phyloP scores from a whole-genome alignment of 495 filamentous ascomycete genomes.

The Hypoxylon fuscum region DNA sequence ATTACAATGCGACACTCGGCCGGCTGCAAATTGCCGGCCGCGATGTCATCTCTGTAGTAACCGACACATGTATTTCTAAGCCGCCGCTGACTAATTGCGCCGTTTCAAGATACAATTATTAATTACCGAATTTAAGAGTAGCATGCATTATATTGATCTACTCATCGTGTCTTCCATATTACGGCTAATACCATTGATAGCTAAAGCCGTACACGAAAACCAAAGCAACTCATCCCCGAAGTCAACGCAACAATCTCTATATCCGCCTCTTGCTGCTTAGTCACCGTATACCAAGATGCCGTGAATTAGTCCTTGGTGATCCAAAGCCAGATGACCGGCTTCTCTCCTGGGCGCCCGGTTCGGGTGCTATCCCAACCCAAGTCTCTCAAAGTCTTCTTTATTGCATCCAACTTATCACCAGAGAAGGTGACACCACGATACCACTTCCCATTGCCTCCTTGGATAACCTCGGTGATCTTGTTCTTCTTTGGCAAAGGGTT shows the following conservation, averaged over 20 bases:
- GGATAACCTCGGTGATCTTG: conserved; percentile 52
- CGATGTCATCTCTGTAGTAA: no score
- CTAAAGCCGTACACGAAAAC: no score
- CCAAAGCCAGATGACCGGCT: conserved; percentile 52
- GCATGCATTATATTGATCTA: no score
- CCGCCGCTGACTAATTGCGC: conserved; percentile 20
- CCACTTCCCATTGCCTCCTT: conserved; percentile 50
- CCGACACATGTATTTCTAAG: conserved; percentile 21
- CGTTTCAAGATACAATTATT: neutral
- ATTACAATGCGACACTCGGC: no score
- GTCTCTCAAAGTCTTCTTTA: conserved; percentile 44
- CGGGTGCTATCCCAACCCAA: conserved; percentile 52
- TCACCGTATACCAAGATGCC: neutral
- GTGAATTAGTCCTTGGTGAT: conserved; percentile 48
- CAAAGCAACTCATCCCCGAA: no score
- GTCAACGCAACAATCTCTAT: neutral
- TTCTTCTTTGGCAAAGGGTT: conserved; percentile 54
- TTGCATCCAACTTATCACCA: conserved; percentile 37
- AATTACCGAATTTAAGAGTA: no score
- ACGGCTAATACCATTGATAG: no score
- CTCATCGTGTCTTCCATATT: no score
- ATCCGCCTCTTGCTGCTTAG: neutral
- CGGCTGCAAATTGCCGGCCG: no score
- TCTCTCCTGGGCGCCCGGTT: conserved; percentile 45
- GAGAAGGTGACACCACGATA: conserved; percentile 45